Evolutionary conservation across 2,329 filamentous ascomycete species (phyloP), one percentile per base, ranked within the genome.

Genomic region (Grosmannia serpens): DNA sequence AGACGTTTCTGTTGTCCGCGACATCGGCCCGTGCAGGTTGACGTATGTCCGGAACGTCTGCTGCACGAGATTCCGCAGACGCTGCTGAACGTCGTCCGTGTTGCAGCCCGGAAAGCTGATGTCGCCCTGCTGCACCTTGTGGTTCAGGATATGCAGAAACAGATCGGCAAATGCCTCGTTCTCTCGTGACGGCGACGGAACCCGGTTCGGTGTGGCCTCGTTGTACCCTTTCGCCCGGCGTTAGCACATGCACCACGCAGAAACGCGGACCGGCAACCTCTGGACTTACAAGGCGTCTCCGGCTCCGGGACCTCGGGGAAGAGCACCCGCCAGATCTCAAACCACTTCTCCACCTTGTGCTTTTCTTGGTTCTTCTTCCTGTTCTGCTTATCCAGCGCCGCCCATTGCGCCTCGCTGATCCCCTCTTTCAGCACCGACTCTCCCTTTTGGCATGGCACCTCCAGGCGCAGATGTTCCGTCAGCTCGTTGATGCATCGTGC

Each of bases 261-360:
- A 17, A n/a, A 17, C 5, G 10, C 31, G 10, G 6, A 33, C 31
- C 31, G 31, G 10, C 31, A 44, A n/a, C 41, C 4, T 44, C 41
- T 44, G 17, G 8, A 60, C 66, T 62, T 58, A 67, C 66, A 64
- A 10, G 66, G 65, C 24, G 63, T 67, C 6, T 62, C 58, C 13
- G 66, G 66, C 27, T 57, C 52, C 3, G 47, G 24, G 1, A 56
- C 59, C 3, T 60, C 63, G 0, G 65, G 65, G 33, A 68, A 68
- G 3, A 68, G 58, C 10, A 67, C 62, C 4, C 59, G 59, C 66
- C 66, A 68, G 24, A 68, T 68, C 57, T 67, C 66, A 53, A 64
- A 67, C 66, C 66, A 68, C 47, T 66, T 67, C 52, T 67, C 66
- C 8, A 68, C 53, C 55, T 64, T 62, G 59, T 68, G 64, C 31